Conservation (phyloP, 352 stramenopile genomes). For the Peronospora farinosa region DNA sequence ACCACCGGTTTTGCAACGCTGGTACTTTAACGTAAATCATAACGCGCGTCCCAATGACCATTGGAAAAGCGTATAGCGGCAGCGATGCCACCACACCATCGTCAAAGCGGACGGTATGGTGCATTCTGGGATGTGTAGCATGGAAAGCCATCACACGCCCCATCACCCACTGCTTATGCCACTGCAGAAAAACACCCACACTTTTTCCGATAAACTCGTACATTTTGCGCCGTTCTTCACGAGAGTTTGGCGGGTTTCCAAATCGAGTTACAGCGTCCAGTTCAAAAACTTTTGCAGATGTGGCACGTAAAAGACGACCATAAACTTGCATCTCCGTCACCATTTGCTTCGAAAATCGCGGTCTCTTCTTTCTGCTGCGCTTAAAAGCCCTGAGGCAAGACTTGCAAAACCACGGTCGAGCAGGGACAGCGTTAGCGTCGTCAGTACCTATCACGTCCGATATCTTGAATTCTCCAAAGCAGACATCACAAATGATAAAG, state of each 20-base stretch:
- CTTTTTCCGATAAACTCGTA: conserved; percentile 60
- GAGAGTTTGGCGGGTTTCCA: conserved; percentile 43
- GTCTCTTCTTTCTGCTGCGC: conserved; percentile 69
- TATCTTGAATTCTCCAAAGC: conserved; percentile 70
- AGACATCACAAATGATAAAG: conserved; percentile 72
- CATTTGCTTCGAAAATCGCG: conserved; percentile 82
- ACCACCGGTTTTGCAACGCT: conserved; percentile 57
- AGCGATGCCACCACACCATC: conserved; percentile 53
- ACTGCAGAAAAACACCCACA: conserved; percentile 61
- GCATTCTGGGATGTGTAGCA: conserved; percentile 34
- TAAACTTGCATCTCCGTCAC: conserved; percentile 79
- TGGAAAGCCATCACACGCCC: conserved; percentile 64
- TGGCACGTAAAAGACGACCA: conserved; percentile 52
- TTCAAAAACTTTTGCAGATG: conserved; percentile 59
- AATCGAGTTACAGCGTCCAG: conserved; percentile 33
- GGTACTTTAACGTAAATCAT: conserved; percentile 71
- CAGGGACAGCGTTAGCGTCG: conserved; percentile 31
- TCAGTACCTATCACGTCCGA: conserved; percentile 44
- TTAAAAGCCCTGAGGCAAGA: conserved; percentile 62
- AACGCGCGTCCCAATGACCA: conserved; percentile 55
- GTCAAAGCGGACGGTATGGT: conserved; percentile 65
- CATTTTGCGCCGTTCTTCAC: conserved; percentile 43
- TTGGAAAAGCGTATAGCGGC: conserved; percentile 62
- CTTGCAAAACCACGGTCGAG: conserved; percentile 70
- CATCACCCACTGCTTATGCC: conserved; percentile 77